Evolutionary conservation across 1,284 basidiomycete genomes (phyloP), one percentile per base, ranked within the genome.

Genomic region (Heterobasidion parviporum): DNA sequence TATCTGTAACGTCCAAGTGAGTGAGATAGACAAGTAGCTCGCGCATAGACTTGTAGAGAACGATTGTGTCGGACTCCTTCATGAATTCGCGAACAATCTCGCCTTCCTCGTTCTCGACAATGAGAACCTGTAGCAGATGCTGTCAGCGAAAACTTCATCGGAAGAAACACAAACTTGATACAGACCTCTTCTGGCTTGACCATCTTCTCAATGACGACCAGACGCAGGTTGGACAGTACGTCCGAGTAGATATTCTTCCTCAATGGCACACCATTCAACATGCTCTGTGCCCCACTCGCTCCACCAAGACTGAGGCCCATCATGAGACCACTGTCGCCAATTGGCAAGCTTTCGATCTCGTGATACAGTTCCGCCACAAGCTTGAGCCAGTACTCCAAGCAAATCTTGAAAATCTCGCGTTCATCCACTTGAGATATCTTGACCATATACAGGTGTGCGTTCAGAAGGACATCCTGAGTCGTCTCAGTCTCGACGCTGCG

Each of bases 31-130:
- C 93, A 56, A 98, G 80, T 26, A 98, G 84, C 72, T 98, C 96
- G 62, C 96, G 87, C 95, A 99, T 99, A 53, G 89, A 91, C 79
- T 99, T 99, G 82, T 99, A 99, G 33, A 99, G 79, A 38, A 98
- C 95, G 64, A 99, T 98, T 49, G 97, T 99, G 70, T 99, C 97
- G 67, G 81, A 90, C 75, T 99, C 97, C 77, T 99, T 99, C 90
- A 99, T 92, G 71, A 99, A 98, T 72, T 99, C 97, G 61, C 97
- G 86, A 26, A 99, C 97, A 62, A 99, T 98, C 77, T 99, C 97
- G 60, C 97, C 97, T 71, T 99, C 97, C 64, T 99, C 97, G 68
- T 99, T 99, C 73, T 99, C 97, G 35, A 99, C 97, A 62, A 99
- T 94, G 53, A 99, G 78, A 10, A 98, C 94, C 92, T 95, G 12